phyloP scores from a whole-genome alignment of 129 eudicot species.

The Flaveria sonorensis region DNA sequence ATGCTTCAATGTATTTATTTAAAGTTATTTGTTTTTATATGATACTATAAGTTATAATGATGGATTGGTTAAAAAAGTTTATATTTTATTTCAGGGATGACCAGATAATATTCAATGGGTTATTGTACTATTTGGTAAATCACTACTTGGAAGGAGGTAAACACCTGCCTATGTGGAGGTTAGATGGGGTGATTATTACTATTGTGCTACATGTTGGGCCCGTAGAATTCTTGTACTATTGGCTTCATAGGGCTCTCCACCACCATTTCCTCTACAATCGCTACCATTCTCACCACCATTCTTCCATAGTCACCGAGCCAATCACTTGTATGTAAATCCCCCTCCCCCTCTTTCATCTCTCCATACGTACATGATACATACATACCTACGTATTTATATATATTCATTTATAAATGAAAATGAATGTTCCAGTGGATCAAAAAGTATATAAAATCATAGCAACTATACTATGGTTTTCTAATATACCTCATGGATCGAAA shows the following conservation, averaged over 20 bases:
- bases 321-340: constrained; percentile 53
- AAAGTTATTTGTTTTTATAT: too few species aligned
- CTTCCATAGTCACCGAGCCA: constrained; percentile 79
- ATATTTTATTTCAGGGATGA: constrained; percentile 53
- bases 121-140: constrained; percentile 42
- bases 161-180: constrained; percentile 55
- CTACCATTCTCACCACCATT: constrained; percentile 81
- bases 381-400: not conserved
- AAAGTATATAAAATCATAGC: too few species aligned
- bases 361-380: too few species aligned
- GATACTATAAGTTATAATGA: too few species aligned
- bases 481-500: too few species aligned
- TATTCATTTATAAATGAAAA: too few species aligned
- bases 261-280: constrained; percentile 74
- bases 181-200: constrained; percentile 50
- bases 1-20: too few species aligned
- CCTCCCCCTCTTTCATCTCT: not conserved
- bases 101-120: constrained; percentile 56
- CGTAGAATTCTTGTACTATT: constrained; percentile 66
- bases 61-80: too few species aligned
- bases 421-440: not conserved
- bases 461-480: too few species aligned
- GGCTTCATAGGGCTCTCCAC: too few species aligned
- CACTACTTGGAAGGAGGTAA: constrained; percentile 18
- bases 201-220: constrained; percentile 51